A percentile compares a stretch with the other conserved stretches of the same genome.
phyloP scores from a whole-genome alignment of 805 yeast genomes.

The Diddensiella santjacobensis region DNA sequence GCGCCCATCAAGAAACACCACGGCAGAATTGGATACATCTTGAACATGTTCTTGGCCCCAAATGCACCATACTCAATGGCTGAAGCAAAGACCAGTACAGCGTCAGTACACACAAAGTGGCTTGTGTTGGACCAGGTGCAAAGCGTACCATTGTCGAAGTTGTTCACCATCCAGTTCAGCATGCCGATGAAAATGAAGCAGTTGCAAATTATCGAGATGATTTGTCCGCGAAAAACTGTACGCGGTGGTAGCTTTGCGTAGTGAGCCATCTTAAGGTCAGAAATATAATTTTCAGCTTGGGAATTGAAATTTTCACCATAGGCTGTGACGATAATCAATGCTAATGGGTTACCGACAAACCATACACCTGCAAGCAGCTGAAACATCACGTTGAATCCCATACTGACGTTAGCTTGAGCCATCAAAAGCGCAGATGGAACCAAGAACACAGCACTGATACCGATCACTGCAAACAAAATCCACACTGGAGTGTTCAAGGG shows the following conservation, averaged over 20 bases:
- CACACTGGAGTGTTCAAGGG: conserved; percentile 54
- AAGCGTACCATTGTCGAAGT: conserved; percentile 32
- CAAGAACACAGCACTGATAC: conserved; percentile 50
- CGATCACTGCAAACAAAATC: conserved; percentile 56
- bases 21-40: conserved; percentile 43
- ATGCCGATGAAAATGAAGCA: conserved; percentile 25
- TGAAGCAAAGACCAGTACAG: conserved; percentile 46
- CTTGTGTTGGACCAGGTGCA: conserved; percentile 40
- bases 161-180: conserved; percentile 34
- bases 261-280: conserved; percentile 58
- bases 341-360: conserved; percentile 56
- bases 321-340: conserved; percentile 50
- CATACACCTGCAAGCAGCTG: conserved; percentile 65
- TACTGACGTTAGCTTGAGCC: conserved; percentile 56
- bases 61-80: conserved; percentile 43
- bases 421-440: conserved; percentile 51
- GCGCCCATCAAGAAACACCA: conserved; percentile 44
- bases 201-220: conserved; percentile 24
- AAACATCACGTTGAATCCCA: conserved; percentile 52
- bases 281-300: conserved; percentile 39
- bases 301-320: conserved; percentile 43
- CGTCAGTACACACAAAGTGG: conserved; percentile 36
- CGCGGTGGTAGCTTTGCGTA: conserved; percentile 59
- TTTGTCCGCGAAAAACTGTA: conserved; percentile 47
- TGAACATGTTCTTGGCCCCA: conserved; percentile 42